Evolutionary conservation across 495 filamentous ascomycete genomes (phyloP), one percentile per base, ranked within the genome.

Genomic region (Durotheca rogersii): DNA sequence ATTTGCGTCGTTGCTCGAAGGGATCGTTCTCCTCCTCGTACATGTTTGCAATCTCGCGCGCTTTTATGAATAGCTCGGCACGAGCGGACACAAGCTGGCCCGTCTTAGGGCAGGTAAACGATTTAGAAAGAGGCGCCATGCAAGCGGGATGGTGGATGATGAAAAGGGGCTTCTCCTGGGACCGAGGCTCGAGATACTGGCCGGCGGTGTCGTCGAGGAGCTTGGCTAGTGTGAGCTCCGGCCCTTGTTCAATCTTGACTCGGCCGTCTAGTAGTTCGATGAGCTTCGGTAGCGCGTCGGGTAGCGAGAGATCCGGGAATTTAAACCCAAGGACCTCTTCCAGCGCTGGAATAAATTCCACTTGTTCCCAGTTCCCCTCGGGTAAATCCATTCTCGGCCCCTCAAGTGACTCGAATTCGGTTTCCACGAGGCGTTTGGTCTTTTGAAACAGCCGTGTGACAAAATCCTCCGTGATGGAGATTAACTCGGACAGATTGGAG

Each of bases 11-110:
- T 67, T 98, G 93, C 49, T 86, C 88, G 20, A 83, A 83, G 0
- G 93, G 94, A 34, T 88, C 88, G 68, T 97, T 98, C 69, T 98
- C 93, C 71, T 98, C 93, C 70, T 98, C 93, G 72, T 98, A 98
- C 61, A 87, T 89, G 66, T 98, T 98, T 6, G 92, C 87, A 23
- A 95, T 70, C 61, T 98, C 93, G 35, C 77, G 76, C 10, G 85
- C 83, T 31, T 78, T 64, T 60, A 96, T 79, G 70, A 96, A 97
- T 29, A 98, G 81, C 66, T 98, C 93, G 2, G 85, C 87, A 31
- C 93, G 84, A 2, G 89, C 87, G 2, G 90, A 83, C 6, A 82
- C 70, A 6, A 66, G 45, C 54, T 95, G 89, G n/a, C 75, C 68
- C 0, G 80, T 88, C 1, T 60, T 62, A 1, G 81, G 77, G 58